A percentile compares a stretch with the other conserved stretches of the same genome.
These are phyloP conservation scores for Metarhizium sp. DNA, from an alignment of 2,329 filamentous ascomycete genomes.

Conservation along the genomic window DNA sequence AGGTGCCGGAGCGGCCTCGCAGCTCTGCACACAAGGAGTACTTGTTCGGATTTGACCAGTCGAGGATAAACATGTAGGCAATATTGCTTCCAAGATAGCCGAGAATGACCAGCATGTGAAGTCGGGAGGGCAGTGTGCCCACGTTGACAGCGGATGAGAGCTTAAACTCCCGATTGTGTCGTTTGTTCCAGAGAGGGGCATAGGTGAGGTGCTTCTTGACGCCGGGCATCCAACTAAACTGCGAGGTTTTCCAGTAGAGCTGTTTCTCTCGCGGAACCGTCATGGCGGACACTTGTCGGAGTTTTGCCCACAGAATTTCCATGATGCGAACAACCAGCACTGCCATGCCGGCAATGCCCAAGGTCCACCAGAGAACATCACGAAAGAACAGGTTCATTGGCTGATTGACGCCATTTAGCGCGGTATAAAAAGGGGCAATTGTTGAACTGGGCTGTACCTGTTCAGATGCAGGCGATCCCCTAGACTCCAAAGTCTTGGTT, in stretches of 20 bases:
- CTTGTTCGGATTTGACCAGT: conserved; percentile 48
- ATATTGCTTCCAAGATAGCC: conserved; percentile 52
- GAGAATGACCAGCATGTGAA: conserved; percentile 49
- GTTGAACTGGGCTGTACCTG: conserved; percentile 32
- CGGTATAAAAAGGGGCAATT: conserved; percentile 45
- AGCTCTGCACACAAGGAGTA: conserved; percentile 69
- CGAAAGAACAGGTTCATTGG: conserved; percentile 46
- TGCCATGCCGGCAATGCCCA: conserved; percentile 45
- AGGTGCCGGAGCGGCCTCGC: conserved; percentile 73
- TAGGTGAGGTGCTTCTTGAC: conserved; percentile 52
- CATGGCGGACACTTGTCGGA: conserved; percentile 53
- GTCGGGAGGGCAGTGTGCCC: conserved; percentile 55
- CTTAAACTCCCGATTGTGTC: conserved; percentile 58
- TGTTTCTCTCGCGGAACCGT: conserved; percentile 40
- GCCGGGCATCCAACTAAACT: conserved; percentile 51
- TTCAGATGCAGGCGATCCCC: conserved; percentile 17
- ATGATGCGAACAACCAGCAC: conserved; percentile 44
- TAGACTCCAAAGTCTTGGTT: conserved; percentile 21
- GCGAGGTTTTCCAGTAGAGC: conserved; percentile 47
- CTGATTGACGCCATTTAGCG: conserved; percentile 53
- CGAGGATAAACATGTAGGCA: conserved; percentile 51
- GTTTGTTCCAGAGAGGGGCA: conserved; percentile 54
- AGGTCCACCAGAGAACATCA: conserved; percentile 49
- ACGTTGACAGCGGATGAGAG: conserved; percentile 50
- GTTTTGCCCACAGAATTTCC: conserved; percentile 44